Base-by-base conservation (phyloP, 2,329 filamentous ascomycete species). In the Colletotrichum liriopes region DNA sequence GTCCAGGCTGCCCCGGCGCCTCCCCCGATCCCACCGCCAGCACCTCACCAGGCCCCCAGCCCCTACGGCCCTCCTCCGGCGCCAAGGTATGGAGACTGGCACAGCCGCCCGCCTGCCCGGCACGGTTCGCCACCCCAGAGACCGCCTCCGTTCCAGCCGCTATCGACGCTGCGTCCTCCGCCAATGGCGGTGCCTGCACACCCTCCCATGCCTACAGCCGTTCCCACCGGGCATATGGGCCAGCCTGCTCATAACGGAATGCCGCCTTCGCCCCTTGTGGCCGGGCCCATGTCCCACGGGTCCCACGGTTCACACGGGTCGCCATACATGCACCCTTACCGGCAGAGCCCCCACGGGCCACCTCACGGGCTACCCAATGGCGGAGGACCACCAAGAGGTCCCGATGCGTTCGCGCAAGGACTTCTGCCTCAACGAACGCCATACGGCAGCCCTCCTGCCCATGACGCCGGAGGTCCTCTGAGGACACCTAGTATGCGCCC, bases 111-210 rank as follows among this genome's bases (percentile, higher is more conserved):
- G 18, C 81, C 86, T 26, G 85, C 86, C 43, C 86, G 86, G 64
- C 86, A 87, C 72, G 84, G 84, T 47, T 83, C 88, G 4, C 81
- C 84, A 45, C 78, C 84, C 37, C 84, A 85, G 65, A 85, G 88
- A 52, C 79, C 78, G 43, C 81, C 82, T 18, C 73, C 78, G n/a
- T 76, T 82, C 5, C 74, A 73, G 60, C 80, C 80, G 45, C 78
- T 87, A 23, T 82, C 85, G 18, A 80, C 86, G 29, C 83, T 90
- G 20, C 85, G 87, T 11, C 88, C 88, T 4, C 87, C 87, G 35
- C 83, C 86, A 7, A 77, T 86, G 72, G 78, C 82, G 20, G 82
- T 82, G 9, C 82, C 85, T 51, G 81, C 85, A 9, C 80, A 83
- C 6, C 80, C 85, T 58, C 84, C 80, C 9, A 71, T 82, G 51